A percentile compares a stretch with the other conserved stretches of the same genome.
Conservation (phyloP, 2,329 filamentous ascomycete genomes). For the Amesomyces nigricolor region DNA sequence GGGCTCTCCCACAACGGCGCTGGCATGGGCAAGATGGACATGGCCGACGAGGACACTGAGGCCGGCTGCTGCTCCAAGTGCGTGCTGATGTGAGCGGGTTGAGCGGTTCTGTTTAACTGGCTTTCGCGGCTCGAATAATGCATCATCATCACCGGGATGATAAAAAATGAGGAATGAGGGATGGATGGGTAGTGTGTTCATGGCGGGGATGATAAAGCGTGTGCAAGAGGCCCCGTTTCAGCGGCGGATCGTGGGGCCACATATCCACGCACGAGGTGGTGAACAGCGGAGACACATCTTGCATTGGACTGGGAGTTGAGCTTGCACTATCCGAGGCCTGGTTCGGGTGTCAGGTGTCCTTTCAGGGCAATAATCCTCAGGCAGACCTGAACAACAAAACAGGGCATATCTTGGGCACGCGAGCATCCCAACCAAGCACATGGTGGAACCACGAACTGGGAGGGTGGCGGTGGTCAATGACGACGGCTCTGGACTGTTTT, state of each 20-base stretch:
- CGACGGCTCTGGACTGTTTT: too few relatives aligned
- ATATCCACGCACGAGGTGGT: not conserved
- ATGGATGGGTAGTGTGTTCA: constrained; percentile 5
- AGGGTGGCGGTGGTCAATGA: not conserved
- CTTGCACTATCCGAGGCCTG: not conserved
- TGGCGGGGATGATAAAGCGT: not conserved
- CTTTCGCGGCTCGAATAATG: not conserved
- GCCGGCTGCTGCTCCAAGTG: constrained; percentile 81
- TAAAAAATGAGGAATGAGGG: not conserved
- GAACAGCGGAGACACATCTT: not conserved
- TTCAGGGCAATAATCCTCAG: not conserved
- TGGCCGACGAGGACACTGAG: constrained; percentile 62
- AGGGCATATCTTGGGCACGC: not conserved
- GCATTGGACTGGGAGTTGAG: constrained; percentile 10
- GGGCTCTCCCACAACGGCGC: constrained; percentile 57
- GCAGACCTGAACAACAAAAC: not conserved
- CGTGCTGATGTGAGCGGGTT: constrained; percentile 69
- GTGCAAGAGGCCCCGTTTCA: not conserved
- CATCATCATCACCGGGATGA: not conserved
- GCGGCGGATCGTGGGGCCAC: not conserved
- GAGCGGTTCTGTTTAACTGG: too few relatives aligned
- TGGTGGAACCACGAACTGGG: constrained; percentile 8
- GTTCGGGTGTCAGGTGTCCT: not conserved
- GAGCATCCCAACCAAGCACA: constrained; percentile 3
- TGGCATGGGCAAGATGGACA: constrained; percentile 69